These are phyloP conservation scores for Pleurotus eryngii DNA, from an alignment of 768 basidiomycete genomes.

Conservation along the genomic window DNA sequence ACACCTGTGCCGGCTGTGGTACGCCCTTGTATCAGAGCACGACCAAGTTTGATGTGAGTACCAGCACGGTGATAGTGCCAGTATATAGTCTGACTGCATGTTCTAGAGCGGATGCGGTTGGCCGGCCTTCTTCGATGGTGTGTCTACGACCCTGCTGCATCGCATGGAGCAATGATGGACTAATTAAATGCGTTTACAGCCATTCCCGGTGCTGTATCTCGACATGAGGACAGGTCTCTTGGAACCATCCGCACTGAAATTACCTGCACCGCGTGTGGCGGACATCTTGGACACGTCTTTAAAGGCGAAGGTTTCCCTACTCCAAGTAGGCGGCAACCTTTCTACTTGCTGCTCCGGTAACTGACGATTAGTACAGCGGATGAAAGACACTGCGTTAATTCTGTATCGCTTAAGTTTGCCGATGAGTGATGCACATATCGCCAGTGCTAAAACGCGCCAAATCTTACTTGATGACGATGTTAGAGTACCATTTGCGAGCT, in stretches of 20 bases:
- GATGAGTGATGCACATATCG: slow-evolving; percentile 34
- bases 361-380: slow-evolving; percentile 43
- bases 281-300: slow-evolving; percentile 95
- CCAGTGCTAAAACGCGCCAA: background rate
- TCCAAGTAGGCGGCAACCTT: slow-evolving; percentile 53
- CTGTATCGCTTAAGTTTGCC: slow-evolving; percentile 76
- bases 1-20: slow-evolving; percentile 75
- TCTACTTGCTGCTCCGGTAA: background rate
- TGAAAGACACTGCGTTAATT: slow-evolving; percentile 90
- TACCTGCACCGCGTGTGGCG: slow-evolving; percentile 85
- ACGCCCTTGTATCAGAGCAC: slow-evolving; percentile 84
- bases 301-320: slow-evolving; percentile 83
- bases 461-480: background rate
- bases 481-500: background rate
- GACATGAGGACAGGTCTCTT: slow-evolving; percentile 67
- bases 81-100: background rate
- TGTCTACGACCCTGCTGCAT: slow-evolving; percentile 8
- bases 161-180: background rate
- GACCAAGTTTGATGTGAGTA: slow-evolving; percentile 76
- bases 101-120: slow-evolving; percentile 83
- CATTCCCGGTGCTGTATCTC: slow-evolving; percentile 81
- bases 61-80: background rate
- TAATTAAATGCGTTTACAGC: slow-evolving; percentile 40
- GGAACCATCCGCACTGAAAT: slow-evolving; percentile 83
- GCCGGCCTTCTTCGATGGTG: slow-evolving; percentile 97